Evolutionary conservation across 208 protist genomes (phyloP), one percentile per base, ranked within the genome.

Genomic region (Histomonas meleagridis): DNA sequence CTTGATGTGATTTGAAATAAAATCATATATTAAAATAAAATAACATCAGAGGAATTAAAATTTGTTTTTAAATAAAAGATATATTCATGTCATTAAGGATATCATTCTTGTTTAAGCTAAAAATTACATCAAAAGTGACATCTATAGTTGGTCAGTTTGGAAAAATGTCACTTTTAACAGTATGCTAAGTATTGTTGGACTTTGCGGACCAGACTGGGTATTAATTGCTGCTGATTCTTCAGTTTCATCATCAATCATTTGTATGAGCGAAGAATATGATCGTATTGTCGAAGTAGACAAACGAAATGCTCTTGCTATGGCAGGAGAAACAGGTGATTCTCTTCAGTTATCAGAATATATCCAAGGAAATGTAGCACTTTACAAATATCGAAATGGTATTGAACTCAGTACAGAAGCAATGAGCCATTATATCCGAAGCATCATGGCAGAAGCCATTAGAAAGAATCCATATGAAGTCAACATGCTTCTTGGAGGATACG

Each of bases 171-270:
- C n/a, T n/a, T n/a, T n/a, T 79, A 46, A 79, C 12, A 48, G 28
- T 57, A 86, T 86, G 76, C 76, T 86, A 38, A 86, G 76, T 35
- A 55, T 86, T 86, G 76, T 86, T 86, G 76, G 76, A 53, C 76
- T 86, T 55, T 48, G 46, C 18, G 76, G 76, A 46, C 76, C 76
- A 86, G 76, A 86, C 38, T 86, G 76, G 76, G 76, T 86, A 55
- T 53, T 86, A 32, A 51, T 86, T 23, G 76, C 76, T 51, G 76
- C 76, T 32, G 76, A 86, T 57, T 86, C 76, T 18, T 86, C 76
- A 26, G 76, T 86, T 55, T 86, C 76, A 38, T 86, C 76, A 5
- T 86, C 76, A 51, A 86, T 86, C 55, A 86, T 86, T 35, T 86
- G 76, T n/a, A 86, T 86, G 76, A 86, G 76, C 46, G 76, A 86